Evolutionary conservation across 23 red algal genomes (phyloP).

Genomic region (Gracilariopsis chorda): DNA sequence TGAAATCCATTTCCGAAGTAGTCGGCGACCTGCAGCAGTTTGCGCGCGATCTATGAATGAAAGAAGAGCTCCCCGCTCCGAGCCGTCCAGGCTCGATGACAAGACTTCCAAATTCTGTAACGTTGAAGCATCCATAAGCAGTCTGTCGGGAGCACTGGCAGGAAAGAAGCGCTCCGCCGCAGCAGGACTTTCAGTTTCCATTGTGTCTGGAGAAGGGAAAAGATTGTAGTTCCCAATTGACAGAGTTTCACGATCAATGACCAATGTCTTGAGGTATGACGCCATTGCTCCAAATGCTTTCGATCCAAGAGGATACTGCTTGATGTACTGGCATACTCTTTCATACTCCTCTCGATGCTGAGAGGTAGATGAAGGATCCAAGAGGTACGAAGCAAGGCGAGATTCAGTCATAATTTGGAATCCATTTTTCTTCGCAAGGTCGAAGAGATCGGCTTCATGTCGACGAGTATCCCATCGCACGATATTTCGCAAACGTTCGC

Average conservation of each 20-base stretch:
- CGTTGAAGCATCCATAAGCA: constrained; percentile 66
- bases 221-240: constrained; percentile 81
- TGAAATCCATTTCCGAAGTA: constrained; percentile 79
- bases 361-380: not conserved
- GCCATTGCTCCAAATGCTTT: constrained; percentile 58
- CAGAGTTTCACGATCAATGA: constrained; percentile 69
- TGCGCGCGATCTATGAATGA: constrained; percentile 79
- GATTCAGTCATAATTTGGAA: constrained; percentile 51
- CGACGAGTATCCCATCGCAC: constrained; percentile 33
- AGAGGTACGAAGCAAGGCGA: constrained; percentile 16
- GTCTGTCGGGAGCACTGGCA: not conserved
- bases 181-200: not conserved
- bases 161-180: not conserved
- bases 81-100: constrained; percentile 27
- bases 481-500: constrained; percentile 24
- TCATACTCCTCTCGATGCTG: not conserved
- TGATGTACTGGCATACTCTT: constrained; percentile 22
- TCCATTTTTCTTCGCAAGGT: not conserved
- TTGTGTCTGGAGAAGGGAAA: constrained; percentile 25
- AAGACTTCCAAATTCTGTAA: constrained; percentile 83
- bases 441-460: constrained; percentile 31
- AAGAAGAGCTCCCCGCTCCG: constrained; percentile 73
- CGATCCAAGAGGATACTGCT: constrained; percentile 30
- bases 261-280: constrained; percentile 57
- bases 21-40: constrained; percentile 74